Conservation (phyloP, 345 rosid genomes). For the Rhodamnia rubescens region DNA sequence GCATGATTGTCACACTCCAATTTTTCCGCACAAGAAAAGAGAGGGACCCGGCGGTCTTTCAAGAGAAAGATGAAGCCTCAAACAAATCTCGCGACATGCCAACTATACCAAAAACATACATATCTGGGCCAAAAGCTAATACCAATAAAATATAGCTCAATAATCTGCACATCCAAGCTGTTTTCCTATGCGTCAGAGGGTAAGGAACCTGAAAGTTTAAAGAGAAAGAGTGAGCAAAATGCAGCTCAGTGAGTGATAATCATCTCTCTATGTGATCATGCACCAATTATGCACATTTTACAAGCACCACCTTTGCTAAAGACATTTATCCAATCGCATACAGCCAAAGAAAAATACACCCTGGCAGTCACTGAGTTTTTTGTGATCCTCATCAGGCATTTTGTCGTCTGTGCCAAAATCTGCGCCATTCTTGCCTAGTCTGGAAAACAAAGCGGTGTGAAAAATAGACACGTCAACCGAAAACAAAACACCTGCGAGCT, state of each 20-base stretch:
- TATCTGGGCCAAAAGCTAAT: not conserved
- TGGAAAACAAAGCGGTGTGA: slow-evolving; percentile 1
- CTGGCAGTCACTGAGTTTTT: slow-evolving; percentile 19
- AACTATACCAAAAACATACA: not conserved
- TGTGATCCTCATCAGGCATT: not conserved
- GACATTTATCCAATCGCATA: not conserved
- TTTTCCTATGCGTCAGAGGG: not conserved
- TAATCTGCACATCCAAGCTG: not conserved
- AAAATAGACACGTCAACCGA: too few species aligned
- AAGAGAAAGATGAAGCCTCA: not conserved
- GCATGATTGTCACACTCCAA: not conserved
- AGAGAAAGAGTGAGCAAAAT: not conserved
- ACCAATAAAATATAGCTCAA: not conserved
- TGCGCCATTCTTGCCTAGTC: slow-evolving; percentile 57
- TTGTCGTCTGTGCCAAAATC: slow-evolving; percentile 59
- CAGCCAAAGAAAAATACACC: slow-evolving; percentile 10
- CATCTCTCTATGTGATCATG: not conserved
- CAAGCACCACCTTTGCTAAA: not conserved
- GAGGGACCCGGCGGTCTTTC: rapidly evolving
- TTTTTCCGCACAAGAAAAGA: not conserved
- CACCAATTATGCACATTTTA: not conserved
- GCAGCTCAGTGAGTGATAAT: not conserved
- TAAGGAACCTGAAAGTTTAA: not conserved
- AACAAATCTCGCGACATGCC: rapidly evolving
- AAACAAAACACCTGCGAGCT: too few species aligned